Percentiles rank a stretch among this genome's conserved stretches.
Conservation (phyloP, 371 early-diverging fungal genomes). For the Polyrhizophydium stewartii region DNA sequence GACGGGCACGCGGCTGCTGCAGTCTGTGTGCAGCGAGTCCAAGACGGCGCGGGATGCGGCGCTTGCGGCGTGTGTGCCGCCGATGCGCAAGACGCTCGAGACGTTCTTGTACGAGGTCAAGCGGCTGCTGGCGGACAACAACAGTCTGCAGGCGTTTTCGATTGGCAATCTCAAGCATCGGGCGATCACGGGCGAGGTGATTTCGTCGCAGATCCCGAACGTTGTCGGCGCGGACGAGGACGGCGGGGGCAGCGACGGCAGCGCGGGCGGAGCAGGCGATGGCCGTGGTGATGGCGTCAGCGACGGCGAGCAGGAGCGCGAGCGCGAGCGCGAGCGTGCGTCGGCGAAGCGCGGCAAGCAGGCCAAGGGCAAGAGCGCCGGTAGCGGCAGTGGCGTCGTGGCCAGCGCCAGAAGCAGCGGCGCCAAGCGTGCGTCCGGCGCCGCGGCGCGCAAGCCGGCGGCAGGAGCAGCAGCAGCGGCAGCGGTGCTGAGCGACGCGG, state of each 20-base stretch:
- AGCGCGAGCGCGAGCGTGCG: no score
- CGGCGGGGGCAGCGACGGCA: no score
- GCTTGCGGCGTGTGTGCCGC: neutral
- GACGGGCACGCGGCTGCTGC: constrained; percentile 4
- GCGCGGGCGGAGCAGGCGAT: no score
- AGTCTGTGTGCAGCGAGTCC: neutral
- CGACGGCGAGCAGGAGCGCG: no score
- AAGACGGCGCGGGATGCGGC: neutral
- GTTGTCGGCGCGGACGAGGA: neutral
- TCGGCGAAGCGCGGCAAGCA: no score
- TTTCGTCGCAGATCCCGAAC: constrained; percentile 3
- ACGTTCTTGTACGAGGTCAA: neutral
- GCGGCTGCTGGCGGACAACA: neutral
- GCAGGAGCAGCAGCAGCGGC: no score
- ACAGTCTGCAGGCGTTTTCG: constrained; percentile 5
- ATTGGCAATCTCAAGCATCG: constrained; percentile 3
- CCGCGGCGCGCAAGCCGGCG: neutral
- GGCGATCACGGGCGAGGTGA: neutral
- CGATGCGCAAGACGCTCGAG: neutral
- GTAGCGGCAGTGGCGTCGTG: no score
- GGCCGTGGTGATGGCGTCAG: no score
- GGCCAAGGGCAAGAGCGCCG: no score
- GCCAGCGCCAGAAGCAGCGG: neutral
- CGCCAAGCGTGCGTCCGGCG: neutral
- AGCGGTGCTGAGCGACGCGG: no score